A percentile compares a stretch with the other conserved stretches of the same genome.
These are phyloP conservation scores for Glycine latifolia DNA, from an alignment of 306 rosid genomes.

Conservation along the genomic window DNA sequence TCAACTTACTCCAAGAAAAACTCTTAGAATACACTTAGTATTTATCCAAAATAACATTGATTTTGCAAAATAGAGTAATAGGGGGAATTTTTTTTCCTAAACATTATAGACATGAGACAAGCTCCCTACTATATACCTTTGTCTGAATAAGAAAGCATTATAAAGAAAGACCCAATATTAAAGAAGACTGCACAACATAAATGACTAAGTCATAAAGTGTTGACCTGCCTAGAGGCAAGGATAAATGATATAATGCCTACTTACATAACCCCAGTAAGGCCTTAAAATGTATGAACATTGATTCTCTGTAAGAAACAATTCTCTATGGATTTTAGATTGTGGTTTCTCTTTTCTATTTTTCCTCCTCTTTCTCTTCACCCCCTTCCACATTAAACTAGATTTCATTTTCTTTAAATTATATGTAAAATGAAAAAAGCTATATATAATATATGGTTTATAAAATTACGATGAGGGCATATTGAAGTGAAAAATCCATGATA, in stretches of 20 bases:
- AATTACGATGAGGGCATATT: slow-evolving; percentile 65
- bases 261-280: slow-evolving; percentile 6
- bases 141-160: not conserved
- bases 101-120: not conserved
- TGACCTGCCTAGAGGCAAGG: slow-evolving; percentile 29
- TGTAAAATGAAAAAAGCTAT: no score
- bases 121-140: not conserved
- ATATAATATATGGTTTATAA: not conserved
- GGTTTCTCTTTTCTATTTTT: not conserved
- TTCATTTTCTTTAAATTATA: slow-evolving; percentile 14
- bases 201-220: slow-evolving; percentile 33
- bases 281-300: no score
- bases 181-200: slow-evolving; percentile 1
- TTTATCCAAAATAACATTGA: slow-evolving; percentile 7
- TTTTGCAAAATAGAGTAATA: slow-evolving; percentile 1
- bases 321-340: slow-evolving; percentile 6
- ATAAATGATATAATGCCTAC: not conserved
- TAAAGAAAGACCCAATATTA: not conserved
- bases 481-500: slow-evolving; percentile 92
- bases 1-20: no score
- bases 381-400: not conserved
- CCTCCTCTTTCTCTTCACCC: not conserved
- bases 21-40: no score
- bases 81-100: no score
- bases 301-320: not conserved